Conservation (phyloP, 116 monocot genomes). For the Dioscorea cayenensis region DNA sequence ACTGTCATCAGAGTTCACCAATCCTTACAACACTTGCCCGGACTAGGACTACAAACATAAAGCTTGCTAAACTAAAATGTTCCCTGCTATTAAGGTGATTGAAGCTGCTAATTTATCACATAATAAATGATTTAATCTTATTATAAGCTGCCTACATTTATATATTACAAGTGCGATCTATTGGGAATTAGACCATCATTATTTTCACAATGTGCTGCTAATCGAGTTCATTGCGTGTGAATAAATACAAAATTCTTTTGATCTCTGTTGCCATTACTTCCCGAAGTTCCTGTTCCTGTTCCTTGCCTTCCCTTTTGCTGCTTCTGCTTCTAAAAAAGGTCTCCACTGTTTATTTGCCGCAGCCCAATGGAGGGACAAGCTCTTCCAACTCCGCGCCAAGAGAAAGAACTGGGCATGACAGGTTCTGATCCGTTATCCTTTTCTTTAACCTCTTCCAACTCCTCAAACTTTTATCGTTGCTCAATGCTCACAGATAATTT, state of each 20-base stretch:
- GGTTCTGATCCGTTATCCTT: neutral
- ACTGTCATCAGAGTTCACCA: neutral
- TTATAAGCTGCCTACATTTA: no score
- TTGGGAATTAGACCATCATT: no score
- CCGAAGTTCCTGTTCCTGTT: neutral
- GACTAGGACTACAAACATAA: neutral
- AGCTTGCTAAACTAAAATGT: no score
- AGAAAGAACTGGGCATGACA: constrained; percentile 40
- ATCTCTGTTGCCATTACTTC: no score
- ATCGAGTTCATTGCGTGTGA: no score
- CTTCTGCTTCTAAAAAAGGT: neutral
- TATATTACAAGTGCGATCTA: no score
- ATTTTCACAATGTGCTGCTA: no score
- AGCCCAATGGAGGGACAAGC: constrained; percentile 67
- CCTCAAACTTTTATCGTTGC: neutral
- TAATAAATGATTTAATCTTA: no score
- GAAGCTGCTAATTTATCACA: no score
- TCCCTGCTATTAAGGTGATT: no score
- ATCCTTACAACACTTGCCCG: neutral
- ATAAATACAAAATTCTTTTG: no score
- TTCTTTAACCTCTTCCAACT: no score
- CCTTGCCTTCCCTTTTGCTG: neutral
- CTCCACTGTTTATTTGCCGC: neutral
- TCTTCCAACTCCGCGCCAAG: constrained; percentile 42
- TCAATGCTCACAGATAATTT: neutral